A percentile compares a stretch with the other conserved stretches of the same genome.
Conservation (phyloP, 441 rosid species). For the Pelargonium citronellum region DNA sequence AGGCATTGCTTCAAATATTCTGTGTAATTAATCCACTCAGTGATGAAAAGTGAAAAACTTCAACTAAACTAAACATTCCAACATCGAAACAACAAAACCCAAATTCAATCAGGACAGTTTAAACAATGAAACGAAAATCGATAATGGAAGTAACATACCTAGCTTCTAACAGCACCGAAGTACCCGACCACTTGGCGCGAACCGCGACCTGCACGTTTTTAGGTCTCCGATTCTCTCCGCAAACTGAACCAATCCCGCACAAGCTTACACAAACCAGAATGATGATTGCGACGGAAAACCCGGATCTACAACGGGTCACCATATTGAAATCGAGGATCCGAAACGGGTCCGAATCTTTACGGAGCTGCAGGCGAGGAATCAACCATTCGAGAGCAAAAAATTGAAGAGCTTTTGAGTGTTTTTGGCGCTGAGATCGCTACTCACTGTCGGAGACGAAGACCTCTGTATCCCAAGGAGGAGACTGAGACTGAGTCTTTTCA, state of each 20-base stretch:
- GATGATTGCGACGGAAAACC: constrained; percentile 30
- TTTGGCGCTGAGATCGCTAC: background rate
- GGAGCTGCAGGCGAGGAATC: constrained; percentile 18
- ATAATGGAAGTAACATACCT: constrained; percentile 39
- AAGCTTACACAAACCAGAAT: constrained; percentile 37
- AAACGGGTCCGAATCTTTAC: constrained; percentile 4
- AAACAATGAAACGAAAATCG: background rate
- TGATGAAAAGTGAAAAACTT: background rate
- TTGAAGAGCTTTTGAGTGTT: background rate
- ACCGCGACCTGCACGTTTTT: constrained; percentile 91
- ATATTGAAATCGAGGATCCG: constrained; percentile 19
- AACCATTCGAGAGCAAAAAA: constrained; percentile 26
- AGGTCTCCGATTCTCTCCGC: constrained; percentile 62
- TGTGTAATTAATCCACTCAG: background rate
- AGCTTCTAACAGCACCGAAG: constrained; percentile 94
- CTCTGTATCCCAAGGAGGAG: background rate
- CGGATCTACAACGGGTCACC: constrained; percentile 63
- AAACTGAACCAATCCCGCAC: constrained; percentile 34
- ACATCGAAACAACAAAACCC: constrained; percentile 1
- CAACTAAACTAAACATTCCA: background rate
- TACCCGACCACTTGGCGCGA: constrained; percentile 92
- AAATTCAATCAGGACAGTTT: background rate
- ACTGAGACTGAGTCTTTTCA: constrained; percentile 2
- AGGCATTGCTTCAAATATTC: background rate
- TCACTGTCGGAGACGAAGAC: constrained; percentile 11